A percentile compares a stretch with the other conserved stretches of the same genome.
phyloP scores from a whole-genome alignment of 352 stramenopile species.

The Pythium aristosporum region DNA sequence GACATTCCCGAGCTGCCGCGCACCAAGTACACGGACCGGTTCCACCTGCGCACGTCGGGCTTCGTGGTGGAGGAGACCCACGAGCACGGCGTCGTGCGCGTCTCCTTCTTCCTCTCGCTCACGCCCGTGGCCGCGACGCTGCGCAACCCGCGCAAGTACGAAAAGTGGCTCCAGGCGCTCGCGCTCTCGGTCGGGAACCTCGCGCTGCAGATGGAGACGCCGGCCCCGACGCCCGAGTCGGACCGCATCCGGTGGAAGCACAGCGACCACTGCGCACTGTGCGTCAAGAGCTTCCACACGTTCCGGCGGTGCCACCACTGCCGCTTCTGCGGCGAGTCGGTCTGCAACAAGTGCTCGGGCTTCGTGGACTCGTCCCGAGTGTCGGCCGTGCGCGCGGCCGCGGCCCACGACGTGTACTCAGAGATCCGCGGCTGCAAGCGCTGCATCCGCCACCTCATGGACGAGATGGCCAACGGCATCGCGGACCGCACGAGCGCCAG shows the following conservation, averaged over 20 bases:
- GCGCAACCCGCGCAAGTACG: slow-evolving; percentile 47
- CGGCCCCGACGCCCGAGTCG: slow-evolving; percentile 28
- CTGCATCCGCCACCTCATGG: slow-evolving; percentile 22
- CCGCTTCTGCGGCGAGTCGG: slow-evolving; percentile 62
- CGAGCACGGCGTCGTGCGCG: slow-evolving; percentile 38
- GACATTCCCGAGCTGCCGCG: slow-evolving; percentile 55
- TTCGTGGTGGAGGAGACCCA: slow-evolving; percentile 58
- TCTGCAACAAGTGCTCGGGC: slow-evolving; percentile 65
- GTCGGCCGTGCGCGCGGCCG: slow-evolving; percentile 15
- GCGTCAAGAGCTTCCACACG: slow-evolving; percentile 59
- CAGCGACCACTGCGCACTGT: slow-evolving; percentile 60
- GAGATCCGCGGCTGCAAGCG: slow-evolving; percentile 25
- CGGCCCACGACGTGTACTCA: not conserved
- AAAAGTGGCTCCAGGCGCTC: slow-evolving; percentile 58
- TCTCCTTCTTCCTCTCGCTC: slow-evolving; percentile 62
- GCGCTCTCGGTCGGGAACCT: slow-evolving; percentile 35
- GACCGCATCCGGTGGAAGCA: slow-evolving; percentile 53
- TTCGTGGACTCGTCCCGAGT: slow-evolving; percentile 45
- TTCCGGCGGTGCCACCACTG: slow-evolving; percentile 72
- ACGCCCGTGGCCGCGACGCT: slow-evolving; percentile 45
- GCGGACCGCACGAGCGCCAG: slow-evolving; percentile 3
- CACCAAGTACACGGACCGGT: slow-evolving; percentile 40
- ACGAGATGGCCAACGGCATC: slow-evolving; percentile 2
- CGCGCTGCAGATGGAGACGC: slow-evolving; percentile 31
- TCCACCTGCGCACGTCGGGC: slow-evolving; percentile 63